Evolutionary conservation across 495 filamentous ascomycete genomes (phyloP).

Genomic region (Rostrohypoxylon terebratum): DNA sequence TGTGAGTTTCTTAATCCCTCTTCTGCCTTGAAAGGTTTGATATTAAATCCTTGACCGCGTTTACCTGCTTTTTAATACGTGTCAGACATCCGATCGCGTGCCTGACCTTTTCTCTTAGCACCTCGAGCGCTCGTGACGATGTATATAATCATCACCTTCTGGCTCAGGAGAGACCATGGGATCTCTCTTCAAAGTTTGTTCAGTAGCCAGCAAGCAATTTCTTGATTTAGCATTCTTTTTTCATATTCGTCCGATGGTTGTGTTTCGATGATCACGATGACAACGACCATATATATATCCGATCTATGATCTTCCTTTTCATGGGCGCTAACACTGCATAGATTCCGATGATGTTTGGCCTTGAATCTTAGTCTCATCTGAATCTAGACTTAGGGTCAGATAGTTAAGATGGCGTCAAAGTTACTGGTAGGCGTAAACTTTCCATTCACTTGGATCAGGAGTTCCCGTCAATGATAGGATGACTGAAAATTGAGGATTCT

Average conservation of each 20-base stretch:
- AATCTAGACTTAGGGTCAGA: background rate
- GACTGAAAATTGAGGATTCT: conserved; percentile 18
- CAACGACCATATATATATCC: background rate
- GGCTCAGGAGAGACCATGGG: background rate
- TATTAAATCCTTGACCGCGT: background rate
- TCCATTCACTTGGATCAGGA: conserved; percentile 10
- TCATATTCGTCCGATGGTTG: conserved; percentile 3
- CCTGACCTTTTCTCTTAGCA: background rate
- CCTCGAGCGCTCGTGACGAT: background rate
- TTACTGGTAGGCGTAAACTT: conserved; percentile 4
- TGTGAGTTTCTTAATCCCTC: background rate
- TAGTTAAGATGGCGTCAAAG: conserved; percentile 9
- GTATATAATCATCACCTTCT: background rate
- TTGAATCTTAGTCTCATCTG: background rate
- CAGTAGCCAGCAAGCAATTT: background rate
- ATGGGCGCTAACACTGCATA: conserved; percentile 10
- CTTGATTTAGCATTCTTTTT: background rate
- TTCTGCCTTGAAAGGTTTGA: background rate
- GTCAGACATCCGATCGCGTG: conserved; percentile 7
- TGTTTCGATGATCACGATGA: background rate
- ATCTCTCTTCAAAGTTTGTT: background rate
- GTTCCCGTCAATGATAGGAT: background rate
- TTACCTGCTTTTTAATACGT: background rate
- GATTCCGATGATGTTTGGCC: background rate
- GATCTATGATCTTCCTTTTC: background rate